A percentile compares a stretch with the other conserved stretches of the same genome.
Evolutionary conservation across 179 eudicot species (phyloP).

Genomic region (Amaranthus tricolor): DNA sequence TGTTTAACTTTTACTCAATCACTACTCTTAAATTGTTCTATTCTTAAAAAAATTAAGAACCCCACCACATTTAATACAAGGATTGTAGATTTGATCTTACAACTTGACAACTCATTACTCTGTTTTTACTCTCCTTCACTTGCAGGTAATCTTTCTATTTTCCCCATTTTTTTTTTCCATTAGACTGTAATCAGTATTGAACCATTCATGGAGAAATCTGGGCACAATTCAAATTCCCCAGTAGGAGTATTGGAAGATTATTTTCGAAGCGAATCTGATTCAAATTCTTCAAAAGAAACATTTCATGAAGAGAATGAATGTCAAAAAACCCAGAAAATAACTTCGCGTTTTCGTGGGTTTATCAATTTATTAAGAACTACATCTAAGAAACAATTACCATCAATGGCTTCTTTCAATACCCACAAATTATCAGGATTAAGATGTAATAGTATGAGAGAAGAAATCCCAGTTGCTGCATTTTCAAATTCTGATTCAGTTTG

Average conservation of each 20-base stretch:
- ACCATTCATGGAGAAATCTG: conserved; percentile 22
- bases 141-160: not conserved
- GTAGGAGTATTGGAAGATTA: conserved; percentile 43
- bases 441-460: conserved; percentile 38
- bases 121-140: conserved; percentile 15
- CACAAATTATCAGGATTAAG: conserved; percentile 35
- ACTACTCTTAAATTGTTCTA: conserved; percentile 8
- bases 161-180: not conserved
- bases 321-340: not conserved
- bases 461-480: conserved; percentile 5
- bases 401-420: conserved; percentile 11
- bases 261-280: conserved; percentile 33
- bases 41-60: conserved; percentile 9
- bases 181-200: not conserved
- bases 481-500: conserved; percentile 21
- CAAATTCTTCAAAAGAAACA: conserved; percentile 27
- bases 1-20: conserved; percentile 19
- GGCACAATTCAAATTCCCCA: conserved; percentile 33
- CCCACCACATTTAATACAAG: conserved; percentile 15
- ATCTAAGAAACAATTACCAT: conserved; percentile 30
- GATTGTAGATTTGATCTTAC: not conserved
- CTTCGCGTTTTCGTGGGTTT: conserved; percentile 31
- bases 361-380: conserved; percentile 24
- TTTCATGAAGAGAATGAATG: conserved; percentile 19
- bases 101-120: conserved; percentile 10